Evolutionary conservation across 2,329 filamentous ascomycete genomes (phyloP).

Genomic region (Ascochyta viciae-villosae): DNA sequence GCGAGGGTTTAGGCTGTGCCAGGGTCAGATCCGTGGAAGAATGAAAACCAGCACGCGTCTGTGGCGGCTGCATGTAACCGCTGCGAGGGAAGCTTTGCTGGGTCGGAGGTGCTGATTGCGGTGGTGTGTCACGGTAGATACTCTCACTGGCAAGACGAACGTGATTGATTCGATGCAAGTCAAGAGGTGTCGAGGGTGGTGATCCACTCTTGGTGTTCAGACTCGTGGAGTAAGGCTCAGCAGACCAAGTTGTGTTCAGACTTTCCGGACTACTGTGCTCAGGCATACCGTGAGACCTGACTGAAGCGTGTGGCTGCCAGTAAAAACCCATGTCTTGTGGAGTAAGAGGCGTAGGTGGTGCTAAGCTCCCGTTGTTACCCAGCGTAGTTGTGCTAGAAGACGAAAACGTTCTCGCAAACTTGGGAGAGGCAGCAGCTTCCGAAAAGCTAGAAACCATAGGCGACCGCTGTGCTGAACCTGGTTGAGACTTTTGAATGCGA

Average conservation of each 20-base stretch:
- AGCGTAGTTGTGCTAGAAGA: constrained; percentile 46
- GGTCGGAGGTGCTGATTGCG: constrained; percentile 59
- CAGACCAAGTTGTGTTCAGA: constrained; percentile 45
- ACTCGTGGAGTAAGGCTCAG: constrained; percentile 44
- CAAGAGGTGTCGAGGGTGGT: constrained; percentile 56
- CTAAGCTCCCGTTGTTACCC: constrained; percentile 50
- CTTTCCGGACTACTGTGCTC: constrained; percentile 51
- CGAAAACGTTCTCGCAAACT: constrained; percentile 51
- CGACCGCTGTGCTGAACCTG: constrained; percentile 57
- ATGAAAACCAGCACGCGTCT: constrained; percentile 42
- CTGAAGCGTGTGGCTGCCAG: constrained; percentile 50
- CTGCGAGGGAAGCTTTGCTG: constrained; percentile 54
- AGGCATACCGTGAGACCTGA: constrained; percentile 40
- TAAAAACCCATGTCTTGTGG: constrained; percentile 50
- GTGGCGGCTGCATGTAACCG: constrained; percentile 46
- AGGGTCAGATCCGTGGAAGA: constrained; percentile 45
- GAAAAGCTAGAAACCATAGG: constrained; percentile 56
- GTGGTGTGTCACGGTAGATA: constrained; percentile 56
- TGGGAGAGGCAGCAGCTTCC: constrained; percentile 57
- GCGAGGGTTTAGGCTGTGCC: constrained; percentile 46
- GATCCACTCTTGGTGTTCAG: constrained; percentile 49
- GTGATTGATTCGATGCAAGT: constrained; percentile 40
- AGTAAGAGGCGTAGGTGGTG: constrained; percentile 58
- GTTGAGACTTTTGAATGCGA: constrained; percentile 55
- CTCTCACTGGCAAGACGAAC: constrained; percentile 39